Conservation (phyloP, 331 rosid species). For the Malus hybrid region DNA sequence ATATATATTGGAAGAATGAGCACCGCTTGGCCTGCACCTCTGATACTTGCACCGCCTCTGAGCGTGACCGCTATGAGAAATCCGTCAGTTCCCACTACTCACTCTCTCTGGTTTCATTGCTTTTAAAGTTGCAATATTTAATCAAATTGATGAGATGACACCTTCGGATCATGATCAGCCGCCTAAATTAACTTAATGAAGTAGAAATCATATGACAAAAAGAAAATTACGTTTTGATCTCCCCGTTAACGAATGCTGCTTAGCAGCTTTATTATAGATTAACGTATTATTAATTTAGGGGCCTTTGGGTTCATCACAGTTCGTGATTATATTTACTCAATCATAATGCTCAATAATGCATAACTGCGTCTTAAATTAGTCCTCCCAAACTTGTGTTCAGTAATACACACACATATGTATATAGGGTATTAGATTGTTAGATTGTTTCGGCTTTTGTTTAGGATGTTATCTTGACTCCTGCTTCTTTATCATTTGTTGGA, state of each 20-base stretch:
- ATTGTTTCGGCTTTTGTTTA: not conserved
- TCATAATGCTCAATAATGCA: not conserved
- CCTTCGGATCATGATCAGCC: not conserved
- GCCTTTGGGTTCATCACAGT: not conserved
- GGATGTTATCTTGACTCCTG: not conserved
- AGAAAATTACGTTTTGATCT: not conserved
- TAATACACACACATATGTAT: too few relatives aligned
- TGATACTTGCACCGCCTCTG: constrained; percentile 85
- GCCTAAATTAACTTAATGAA: not conserved
- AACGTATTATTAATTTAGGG: too few relatives aligned
- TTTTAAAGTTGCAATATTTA: not conserved
- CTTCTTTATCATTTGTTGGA: not conserved
- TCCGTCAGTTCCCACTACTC: constrained; percentile 45
- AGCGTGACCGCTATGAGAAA: constrained; percentile 94
- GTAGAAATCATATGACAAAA: not conserved
- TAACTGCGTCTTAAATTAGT: not conserved
- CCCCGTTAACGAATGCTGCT: not conserved
- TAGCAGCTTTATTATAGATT: not conserved
- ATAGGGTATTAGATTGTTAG: not conserved
- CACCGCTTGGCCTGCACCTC: constrained; percentile 82
- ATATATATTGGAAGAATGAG: constrained; percentile 93
- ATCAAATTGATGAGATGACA: not conserved
- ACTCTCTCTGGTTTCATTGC: not conserved
- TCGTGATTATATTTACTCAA: not conserved
- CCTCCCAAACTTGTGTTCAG: not conserved